Base-by-base conservation (phyloP, 1,139 yeast genomes). In the Pichiaceae sp. region DNA sequence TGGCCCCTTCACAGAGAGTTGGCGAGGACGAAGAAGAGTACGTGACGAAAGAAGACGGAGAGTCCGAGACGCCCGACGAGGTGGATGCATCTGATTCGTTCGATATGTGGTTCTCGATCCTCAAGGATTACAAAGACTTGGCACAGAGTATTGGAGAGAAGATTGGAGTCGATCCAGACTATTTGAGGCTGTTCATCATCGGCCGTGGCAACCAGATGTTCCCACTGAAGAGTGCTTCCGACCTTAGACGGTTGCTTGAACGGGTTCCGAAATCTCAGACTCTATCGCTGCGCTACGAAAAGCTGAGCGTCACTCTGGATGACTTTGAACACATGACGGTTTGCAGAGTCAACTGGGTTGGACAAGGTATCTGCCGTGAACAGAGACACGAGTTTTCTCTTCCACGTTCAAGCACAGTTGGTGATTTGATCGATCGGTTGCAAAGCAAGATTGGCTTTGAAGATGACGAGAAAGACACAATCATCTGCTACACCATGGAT, bases 261-360 rank as follows among this genome's bases (percentile, higher is more conserved):
- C 72, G 68, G 46, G 64, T 64, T 44, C 68, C 69, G 34, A 73
- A 63, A 41, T 69, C 65, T 42, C 71, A 62, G 40, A 60, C 56
- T 36, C 61, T 60, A 56, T 64, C 70, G 9, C 70, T 80, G 48
- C 84, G 78, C 47, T 91, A 83, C 54, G 96, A 89, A 51, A 61
- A 82, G 1, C 68, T 93, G 49, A 80, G 76, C 31, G 78, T 87
- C 34, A 76, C 89, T 5, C 63, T 91, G 42, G 70, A 65, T 28
- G 94, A 87, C 44, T 72, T 81, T 49, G 98, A 93, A 57, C 76
- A 72, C 45, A 73, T 86, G 75, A 74, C 75, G 43, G 60, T 75
- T 7, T 61, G 89, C 29, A 74, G 70, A 41, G 64, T 82, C 20
- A 67, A 66, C 42, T 82, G 89, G 87, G 59, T 81, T 21, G 70